A percentile compares a stretch with the other conserved stretches of the same genome.
phyloP scores from a whole-genome alignment of 2,329 filamentous ascomycete genomes.

The Dryadomyces quercivorus region DNA sequence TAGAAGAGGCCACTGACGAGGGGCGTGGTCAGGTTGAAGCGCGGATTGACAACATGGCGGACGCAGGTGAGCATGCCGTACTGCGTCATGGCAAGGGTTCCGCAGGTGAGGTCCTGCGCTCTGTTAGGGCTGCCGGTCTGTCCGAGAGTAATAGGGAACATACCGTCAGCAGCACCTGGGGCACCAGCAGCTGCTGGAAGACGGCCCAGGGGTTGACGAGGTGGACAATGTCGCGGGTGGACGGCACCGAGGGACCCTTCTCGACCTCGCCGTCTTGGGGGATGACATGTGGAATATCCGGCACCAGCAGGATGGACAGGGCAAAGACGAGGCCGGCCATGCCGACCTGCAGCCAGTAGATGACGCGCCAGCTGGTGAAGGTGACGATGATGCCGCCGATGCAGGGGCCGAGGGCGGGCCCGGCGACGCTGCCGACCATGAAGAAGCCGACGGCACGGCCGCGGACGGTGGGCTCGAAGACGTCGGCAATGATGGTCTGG shows the following conservation, averaged over 20 bases:
- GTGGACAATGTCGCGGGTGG: neutral
- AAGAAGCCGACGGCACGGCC: conserved; percentile 67
- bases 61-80: conserved; percentile 49
- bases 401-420: conserved; percentile 55
- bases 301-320: conserved; percentile 17
- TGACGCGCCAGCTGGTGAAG: conserved; percentile 54
- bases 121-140: neutral
- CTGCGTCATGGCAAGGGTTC: conserved; percentile 60
- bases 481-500: conserved; percentile 29
- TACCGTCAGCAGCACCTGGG: conserved; percentile 2
- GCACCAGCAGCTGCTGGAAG: conserved; percentile 3
- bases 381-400: conserved; percentile 68
- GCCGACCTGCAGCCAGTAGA: conserved; percentile 20
- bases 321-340: conserved; percentile 18
- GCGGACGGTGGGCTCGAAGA: conserved; percentile 51
- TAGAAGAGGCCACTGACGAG: conserved; percentile 62
- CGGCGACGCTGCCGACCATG: conserved; percentile 56
- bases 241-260: too few species aligned
- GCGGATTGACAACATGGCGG: conserved; percentile 61
- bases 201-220: conserved; percentile 4
- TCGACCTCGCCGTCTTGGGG: neutral
- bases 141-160: conserved; percentile 1
- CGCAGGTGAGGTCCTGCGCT: conserved; percentile 20
- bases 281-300: neutral
- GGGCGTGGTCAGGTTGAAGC: conserved; percentile 55